Percentiles rank a stretch among this genome's conserved stretches.
phyloP scores from a whole-genome alignment of 2,329 filamentous ascomycete species.

The Colletotrichum eleusines region DNA sequence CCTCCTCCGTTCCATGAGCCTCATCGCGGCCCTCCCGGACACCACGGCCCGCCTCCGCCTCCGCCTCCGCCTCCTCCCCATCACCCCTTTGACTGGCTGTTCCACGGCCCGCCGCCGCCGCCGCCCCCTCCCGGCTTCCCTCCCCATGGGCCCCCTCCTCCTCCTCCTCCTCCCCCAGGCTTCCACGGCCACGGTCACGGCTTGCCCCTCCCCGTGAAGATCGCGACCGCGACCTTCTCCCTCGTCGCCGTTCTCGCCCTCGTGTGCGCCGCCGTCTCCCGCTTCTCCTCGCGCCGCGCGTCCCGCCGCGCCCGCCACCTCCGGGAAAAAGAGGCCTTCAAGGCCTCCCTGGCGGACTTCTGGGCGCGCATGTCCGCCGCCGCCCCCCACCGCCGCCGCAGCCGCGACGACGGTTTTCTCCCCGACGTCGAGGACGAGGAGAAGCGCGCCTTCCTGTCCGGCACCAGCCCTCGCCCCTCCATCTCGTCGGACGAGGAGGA shows the following conservation, averaged over 20 bases:
- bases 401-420: too few species aligned
- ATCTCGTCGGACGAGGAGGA: conserved; percentile 30
- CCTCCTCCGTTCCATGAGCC: conserved; percentile 36
- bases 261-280: conserved; percentile 43
- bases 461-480: conserved; percentile 38
- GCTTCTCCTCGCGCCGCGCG: conserved; percentile 28
- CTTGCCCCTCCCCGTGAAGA: conserved; percentile 45
- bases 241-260: conserved; percentile 45
- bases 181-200: conserved; percentile 30
- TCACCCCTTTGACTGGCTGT: conserved; percentile 34
- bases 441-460: conserved; percentile 51
- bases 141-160: background rate
- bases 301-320: conserved; percentile 42
- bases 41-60: conserved; percentile 42
- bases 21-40: conserved; percentile 42
- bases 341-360: conserved; percentile 42
- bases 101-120: background rate
- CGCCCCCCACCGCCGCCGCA: conserved; percentile 44
- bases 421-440: conserved; percentile 52
- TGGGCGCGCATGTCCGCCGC: conserved; percentile 50
- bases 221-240: conserved; percentile 45
- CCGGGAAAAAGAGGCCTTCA: conserved; percentile 43
- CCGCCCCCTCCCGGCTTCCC: conserved; percentile 12
- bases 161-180: conserved; percentile 17
- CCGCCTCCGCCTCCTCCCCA: background rate